A percentile compares a stretch with the other conserved stretches of the same genome.
Evolutionary conservation across 768 basidiomycete genomes (phyloP).

Genomic region (Exidia glandulosa): DNA sequence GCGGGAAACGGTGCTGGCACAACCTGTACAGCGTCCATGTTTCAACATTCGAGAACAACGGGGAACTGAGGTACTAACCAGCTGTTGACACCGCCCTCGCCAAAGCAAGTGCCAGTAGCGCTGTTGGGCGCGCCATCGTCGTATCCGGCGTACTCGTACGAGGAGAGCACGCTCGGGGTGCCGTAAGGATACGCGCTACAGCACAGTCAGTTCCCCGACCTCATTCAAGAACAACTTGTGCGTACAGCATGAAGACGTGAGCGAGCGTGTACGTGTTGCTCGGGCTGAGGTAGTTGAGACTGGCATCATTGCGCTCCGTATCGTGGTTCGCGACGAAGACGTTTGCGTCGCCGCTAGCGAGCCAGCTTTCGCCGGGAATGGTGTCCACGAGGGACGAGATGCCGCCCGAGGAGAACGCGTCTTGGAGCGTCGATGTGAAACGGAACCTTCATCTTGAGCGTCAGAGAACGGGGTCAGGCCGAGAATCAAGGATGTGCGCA

Average conservation of each 20-base stretch:
- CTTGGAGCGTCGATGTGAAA: constrained; percentile 41
- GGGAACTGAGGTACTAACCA: constrained; percentile 46
- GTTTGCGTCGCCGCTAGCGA: constrained; percentile 41
- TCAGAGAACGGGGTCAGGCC: background rate
- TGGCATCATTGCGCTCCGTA: constrained; percentile 50
- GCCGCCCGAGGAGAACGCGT: constrained; percentile 37
- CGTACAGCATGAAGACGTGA: constrained; percentile 45
- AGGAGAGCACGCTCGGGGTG: constrained; percentile 51
- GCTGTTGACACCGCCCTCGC: constrained; percentile 26
- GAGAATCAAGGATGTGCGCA: constrained; percentile 10
- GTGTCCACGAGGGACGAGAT: constrained; percentile 44
- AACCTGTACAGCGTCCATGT: constrained; percentile 7
- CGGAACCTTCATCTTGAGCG: constrained; percentile 31
- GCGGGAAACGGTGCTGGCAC: constrained; percentile 13
- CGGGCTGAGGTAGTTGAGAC: constrained; percentile 47
- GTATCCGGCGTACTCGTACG: constrained; percentile 27
- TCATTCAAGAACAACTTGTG: background rate
- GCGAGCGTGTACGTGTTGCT: constrained; percentile 53
- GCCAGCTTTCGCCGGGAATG: constrained; percentile 49
- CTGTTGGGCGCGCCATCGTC: constrained; percentile 54
- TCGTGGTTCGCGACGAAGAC: constrained; percentile 63
- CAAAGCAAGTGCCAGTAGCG: constrained; percentile 17
- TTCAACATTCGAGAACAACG: constrained; percentile 17
- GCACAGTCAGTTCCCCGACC: background rate
- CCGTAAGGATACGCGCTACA: constrained; percentile 49